These are phyloP conservation scores for Solanum corneliomulleri DNA, from an alignment of 257 asterid species.

Conservation along the genomic window DNA sequence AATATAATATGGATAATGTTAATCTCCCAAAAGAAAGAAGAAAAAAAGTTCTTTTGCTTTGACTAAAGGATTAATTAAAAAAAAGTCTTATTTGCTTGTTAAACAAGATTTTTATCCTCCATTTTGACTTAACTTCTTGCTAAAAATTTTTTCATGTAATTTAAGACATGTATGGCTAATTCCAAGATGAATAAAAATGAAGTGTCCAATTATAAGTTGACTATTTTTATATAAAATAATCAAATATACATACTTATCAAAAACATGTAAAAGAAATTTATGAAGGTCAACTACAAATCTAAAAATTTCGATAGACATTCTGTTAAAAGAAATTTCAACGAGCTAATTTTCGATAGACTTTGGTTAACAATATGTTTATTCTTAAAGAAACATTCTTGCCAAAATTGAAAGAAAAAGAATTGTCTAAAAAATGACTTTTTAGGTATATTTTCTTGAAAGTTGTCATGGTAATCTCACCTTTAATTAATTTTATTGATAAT, in stretches of 20 bases:
- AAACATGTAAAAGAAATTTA: too few relatives aligned
- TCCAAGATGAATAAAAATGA: background rate
- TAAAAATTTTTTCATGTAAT: too few relatives aligned
- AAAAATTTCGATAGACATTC: too few relatives aligned
- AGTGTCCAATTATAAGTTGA: background rate
- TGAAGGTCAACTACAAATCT: too few relatives aligned
- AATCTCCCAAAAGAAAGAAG: too few relatives aligned
- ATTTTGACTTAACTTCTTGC: background rate
- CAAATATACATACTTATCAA: too few relatives aligned
- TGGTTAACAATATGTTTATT: background rate
- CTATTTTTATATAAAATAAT: too few relatives aligned
- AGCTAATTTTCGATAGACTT: background rate
- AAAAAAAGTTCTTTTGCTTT: too few relatives aligned
- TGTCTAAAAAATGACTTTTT: background rate
- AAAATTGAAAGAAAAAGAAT: background rate
- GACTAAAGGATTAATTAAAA: background rate
- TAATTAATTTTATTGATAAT: background rate
- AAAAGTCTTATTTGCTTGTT: background rate
- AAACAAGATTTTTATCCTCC: background rate
- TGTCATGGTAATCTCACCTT: too few relatives aligned
- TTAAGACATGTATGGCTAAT: background rate
- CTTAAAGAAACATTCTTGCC: background rate
- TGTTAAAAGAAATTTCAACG: too few relatives aligned
- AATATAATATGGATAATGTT: background rate
- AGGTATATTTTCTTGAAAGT: background rate